Conservation (phyloP, 2,329 filamentous ascomycete genomes). For the Cercospora citrullina region DNA sequence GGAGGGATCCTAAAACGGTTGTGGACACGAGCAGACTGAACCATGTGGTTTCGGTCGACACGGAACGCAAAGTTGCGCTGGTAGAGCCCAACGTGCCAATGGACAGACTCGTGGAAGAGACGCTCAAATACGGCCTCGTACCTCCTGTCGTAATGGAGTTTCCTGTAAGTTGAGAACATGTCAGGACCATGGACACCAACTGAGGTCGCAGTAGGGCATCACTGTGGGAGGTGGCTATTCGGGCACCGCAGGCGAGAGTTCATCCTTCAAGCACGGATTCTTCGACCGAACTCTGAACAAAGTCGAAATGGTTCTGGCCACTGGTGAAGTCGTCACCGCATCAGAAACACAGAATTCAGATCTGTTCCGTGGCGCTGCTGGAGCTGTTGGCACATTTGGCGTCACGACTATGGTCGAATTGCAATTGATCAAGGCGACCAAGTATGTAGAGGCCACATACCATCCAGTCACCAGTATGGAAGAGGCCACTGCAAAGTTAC, state of each 20-base stretch:
- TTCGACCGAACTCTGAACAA: constrained; percentile 63
- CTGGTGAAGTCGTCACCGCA: constrained; percentile 58
- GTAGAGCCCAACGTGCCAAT: constrained; percentile 71
- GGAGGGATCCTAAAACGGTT: constrained; percentile 42
- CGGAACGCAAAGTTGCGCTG: constrained; percentile 55
- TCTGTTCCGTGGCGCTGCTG: constrained; percentile 65
- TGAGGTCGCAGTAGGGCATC: constrained; percentile 50
- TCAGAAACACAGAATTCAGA: constrained; percentile 58
- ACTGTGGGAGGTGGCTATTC: constrained; percentile 68
- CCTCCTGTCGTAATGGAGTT: constrained; percentile 71
- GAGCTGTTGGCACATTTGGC: constrained; percentile 67
- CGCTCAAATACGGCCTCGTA: constrained; percentile 57
- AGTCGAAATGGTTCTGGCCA: constrained; percentile 65
- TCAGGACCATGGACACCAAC: neutral
- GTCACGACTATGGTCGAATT: constrained; percentile 60
- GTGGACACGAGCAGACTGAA: constrained; percentile 67
- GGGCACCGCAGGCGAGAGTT: constrained; percentile 68
- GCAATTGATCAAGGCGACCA: constrained; percentile 48
- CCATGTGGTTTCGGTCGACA: constrained; percentile 63
- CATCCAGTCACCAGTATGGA: constrained; percentile 45
- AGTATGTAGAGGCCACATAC: constrained; percentile 53
- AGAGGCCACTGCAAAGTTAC: constrained; percentile 46
- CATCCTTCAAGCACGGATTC: constrained; percentile 66
- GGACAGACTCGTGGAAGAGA: constrained; percentile 62
- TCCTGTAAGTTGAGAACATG: constrained; percentile 45